Evolutionary conservation across 257 asterid genomes (phyloP).

Genomic region (Anisodus acutangulus): DNA sequence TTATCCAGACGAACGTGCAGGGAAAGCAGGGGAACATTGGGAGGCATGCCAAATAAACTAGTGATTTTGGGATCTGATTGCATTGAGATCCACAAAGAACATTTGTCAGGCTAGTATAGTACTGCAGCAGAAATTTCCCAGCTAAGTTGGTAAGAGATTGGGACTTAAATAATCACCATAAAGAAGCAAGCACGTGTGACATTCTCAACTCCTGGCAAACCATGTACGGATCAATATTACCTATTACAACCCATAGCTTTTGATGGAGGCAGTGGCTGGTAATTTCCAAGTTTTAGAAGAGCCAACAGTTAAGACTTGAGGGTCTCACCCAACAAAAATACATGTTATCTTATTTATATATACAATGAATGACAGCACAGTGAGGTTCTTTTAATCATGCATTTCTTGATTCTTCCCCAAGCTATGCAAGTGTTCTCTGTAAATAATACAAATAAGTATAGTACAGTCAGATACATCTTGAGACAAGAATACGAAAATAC

Average conservation of each 20-base stretch:
- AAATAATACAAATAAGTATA: not conserved
- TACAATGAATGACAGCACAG: not conserved
- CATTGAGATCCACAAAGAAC: constrained; percentile 16
- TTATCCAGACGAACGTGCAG: not conserved
- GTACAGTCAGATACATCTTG: not conserved
- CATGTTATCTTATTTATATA: not conserved
- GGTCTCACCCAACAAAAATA: not conserved
- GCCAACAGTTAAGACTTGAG: not conserved
- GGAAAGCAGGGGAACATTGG: not conserved
- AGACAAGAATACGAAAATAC: not conserved
- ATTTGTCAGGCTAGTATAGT: constrained; percentile 6
- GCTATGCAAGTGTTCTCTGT: constrained; percentile 10
- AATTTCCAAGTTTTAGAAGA: not conserved
- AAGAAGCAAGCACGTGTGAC: constrained; percentile 17
- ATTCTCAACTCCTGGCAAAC: not conserved
- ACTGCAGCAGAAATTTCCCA: constrained; percentile 12
- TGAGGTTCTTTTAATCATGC: not conserved
- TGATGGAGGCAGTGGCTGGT: not conserved
- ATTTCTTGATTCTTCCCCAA: not conserved
- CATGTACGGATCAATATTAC: not conserved
- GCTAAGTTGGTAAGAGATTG: not conserved
- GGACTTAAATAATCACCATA: constrained; percentile 15
- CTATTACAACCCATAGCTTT: not conserved
- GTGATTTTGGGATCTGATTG: constrained; percentile 6
- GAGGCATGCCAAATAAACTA: not conserved